Percentiles rank a stretch among this genome's conserved stretches.
Evolutionary conservation across 2,329 filamentous ascomycete species (phyloP).

Genomic region (Rhexocercosporidium sp.): DNA sequence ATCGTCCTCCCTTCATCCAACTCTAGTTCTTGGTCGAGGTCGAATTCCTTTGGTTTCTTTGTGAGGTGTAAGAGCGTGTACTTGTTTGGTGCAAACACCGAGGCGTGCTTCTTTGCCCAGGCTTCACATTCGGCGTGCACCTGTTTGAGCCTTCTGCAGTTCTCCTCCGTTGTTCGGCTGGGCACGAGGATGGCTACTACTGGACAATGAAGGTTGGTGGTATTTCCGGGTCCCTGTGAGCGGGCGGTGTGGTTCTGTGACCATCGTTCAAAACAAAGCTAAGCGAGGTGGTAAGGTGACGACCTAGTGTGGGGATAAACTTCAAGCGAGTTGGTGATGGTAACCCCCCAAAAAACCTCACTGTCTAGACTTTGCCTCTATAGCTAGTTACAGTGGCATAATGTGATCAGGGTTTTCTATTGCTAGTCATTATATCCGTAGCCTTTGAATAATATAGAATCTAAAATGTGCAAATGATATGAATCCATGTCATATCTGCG

Average conservation of each 20-base stretch:
- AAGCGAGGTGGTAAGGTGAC: background rate
- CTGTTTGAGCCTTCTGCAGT: constrained; percentile 7
- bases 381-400: background rate
- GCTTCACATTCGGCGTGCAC: background rate
- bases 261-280: background rate
- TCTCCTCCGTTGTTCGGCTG: constrained; percentile 8
- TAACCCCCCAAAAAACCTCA: constrained; percentile 3
- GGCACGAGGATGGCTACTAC: background rate
- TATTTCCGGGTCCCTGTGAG: background rate
- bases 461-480: too few species aligned
- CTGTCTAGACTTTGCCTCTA: background rate
- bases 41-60: constrained; percentile 7
- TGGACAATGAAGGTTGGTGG: background rate
- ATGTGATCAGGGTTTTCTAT: background rate
- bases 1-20: background rate
- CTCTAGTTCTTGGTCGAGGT: constrained; percentile 5
- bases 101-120: background rate
- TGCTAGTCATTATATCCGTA: background rate
- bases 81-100: constrained; percentile 3
- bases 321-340: constrained; percentile 2
- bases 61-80: constrained; percentile 10
- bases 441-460: too few species aligned
- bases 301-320: background rate
- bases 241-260: background rate
- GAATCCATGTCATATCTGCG: too few species aligned